These are phyloP conservation scores for Suillus subaureus DNA, from an alignment of 768 basidiomycete species.

Conservation along the genomic window DNA sequence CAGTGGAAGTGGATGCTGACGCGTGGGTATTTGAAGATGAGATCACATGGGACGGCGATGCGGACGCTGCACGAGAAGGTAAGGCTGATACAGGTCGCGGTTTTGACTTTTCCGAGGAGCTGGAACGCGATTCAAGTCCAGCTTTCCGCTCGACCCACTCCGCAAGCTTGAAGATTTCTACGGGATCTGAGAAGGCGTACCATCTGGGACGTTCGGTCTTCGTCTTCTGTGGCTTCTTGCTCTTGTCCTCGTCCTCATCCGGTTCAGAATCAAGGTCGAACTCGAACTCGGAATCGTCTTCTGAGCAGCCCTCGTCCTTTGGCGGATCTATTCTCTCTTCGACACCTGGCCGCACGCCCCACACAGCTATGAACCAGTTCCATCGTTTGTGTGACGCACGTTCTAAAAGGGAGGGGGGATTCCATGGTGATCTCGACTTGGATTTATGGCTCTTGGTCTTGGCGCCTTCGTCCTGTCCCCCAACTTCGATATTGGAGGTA, in stretches of 20 bases:
- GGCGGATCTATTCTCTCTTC: conserved; percentile 24
- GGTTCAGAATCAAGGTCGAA: conserved; percentile 29
- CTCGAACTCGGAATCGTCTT: conserved; percentile 27
- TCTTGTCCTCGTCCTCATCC: conserved; percentile 40
- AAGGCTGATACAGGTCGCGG: not conserved
- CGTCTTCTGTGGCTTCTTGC: conserved; percentile 16
- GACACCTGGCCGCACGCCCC: conserved; percentile 54
- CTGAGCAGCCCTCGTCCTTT: conserved; percentile 17
- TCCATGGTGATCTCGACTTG: conserved; percentile 39
- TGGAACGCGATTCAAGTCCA: conserved; percentile 32
- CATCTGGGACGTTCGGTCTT: conserved; percentile 36
- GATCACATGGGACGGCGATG: not conserved
- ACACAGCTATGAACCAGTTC: conserved; percentile 80
- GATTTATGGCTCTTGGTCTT: conserved; percentile 34
- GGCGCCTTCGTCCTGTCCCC: conserved; percentile 4
- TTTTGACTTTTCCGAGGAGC: not conserved
- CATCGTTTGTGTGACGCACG: conserved; percentile 58
- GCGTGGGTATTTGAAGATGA: not conserved
- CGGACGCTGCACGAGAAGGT: not conserved
- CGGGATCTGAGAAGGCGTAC: conserved; percentile 75
- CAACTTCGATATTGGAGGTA: conserved; percentile 11
- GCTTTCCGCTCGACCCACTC: conserved; percentile 63
- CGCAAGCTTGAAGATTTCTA: conserved; percentile 64
- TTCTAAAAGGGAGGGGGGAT: conserved; percentile 49
- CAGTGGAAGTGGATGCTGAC: not conserved